phyloP scores from a whole-genome alignment of 208 protist species.

The Novymonas esmeraldas region DNA sequence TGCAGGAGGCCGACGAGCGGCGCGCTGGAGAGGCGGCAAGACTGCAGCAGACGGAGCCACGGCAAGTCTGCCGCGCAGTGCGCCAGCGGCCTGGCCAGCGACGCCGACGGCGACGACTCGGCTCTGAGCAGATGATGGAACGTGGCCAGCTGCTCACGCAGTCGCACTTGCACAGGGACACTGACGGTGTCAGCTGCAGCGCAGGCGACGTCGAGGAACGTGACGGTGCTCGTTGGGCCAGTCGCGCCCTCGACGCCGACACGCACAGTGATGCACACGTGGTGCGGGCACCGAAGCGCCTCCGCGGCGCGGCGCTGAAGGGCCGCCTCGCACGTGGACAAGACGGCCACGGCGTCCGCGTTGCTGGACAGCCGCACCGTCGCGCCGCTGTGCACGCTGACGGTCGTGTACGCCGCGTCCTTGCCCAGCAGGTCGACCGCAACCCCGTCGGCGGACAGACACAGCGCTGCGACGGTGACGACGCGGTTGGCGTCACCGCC shows the following conservation, averaged over 20 bases:
- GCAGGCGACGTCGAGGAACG: conserved; percentile 24
- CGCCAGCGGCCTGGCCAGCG: not conserved
- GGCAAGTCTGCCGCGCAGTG: conserved; percentile 4
- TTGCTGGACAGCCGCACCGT: not conserved
- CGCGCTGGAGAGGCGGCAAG: conserved; percentile 19
- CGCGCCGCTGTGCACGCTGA: not conserved
- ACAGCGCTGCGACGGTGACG: conserved; percentile 2
- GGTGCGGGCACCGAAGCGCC: conserved; percentile 8
- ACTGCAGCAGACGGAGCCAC: conserved; percentile 26
- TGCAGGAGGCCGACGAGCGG: conserved; percentile 12
- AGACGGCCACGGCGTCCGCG: conserved; percentile 7
- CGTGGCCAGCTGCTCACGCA: conserved; percentile 9
- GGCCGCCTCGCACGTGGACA: conserved; percentile 13
- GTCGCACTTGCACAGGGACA: not conserved
- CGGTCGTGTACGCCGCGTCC: not conserved
- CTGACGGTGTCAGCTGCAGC: not conserved
- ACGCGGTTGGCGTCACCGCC: not conserved
- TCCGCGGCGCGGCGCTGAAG: not conserved
- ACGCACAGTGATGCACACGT: conserved; percentile 20
- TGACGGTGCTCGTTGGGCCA: not conserved
- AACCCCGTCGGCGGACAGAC: conserved; percentile 17
- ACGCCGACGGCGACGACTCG: not conserved
- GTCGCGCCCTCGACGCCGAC: not conserved
- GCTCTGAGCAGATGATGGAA: conserved; percentile 10
- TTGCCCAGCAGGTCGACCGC: conserved; percentile 8